A percentile compares a stretch with the other conserved stretches of the same genome.
Evolutionary conservation across 495 filamentous ascomycete species (phyloP).

Genomic region (Chaetomium fimeti): DNA sequence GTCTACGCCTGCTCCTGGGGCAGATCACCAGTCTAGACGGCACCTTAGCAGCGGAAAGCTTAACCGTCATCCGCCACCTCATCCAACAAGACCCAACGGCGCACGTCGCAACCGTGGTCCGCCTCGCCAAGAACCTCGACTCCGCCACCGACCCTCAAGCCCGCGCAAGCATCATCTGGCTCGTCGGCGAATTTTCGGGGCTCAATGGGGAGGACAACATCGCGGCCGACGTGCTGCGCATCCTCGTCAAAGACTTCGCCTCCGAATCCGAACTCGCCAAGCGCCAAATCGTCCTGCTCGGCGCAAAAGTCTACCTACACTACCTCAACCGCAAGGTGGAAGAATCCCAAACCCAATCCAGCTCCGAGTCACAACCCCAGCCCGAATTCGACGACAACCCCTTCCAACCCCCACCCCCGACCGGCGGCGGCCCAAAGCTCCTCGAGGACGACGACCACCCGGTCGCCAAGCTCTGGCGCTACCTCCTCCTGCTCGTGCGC

Average conservation of each 20-base stretch:
- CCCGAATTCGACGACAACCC: not conserved
- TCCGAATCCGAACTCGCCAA: slow-evolving; percentile 83
- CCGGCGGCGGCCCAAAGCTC: slow-evolving; percentile 20
- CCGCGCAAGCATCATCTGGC: slow-evolving; percentile 91
- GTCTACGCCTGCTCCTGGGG: slow-evolving; percentile 73
- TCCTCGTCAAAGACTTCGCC: slow-evolving; percentile 78
- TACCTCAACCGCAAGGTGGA: slow-evolving; percentile 64
- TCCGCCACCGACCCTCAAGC: slow-evolving; percentile 79
- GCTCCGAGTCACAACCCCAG: not conserved
- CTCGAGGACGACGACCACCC: slow-evolving; percentile 59
- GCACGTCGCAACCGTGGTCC: slow-evolving; percentile 75
- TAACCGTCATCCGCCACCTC: slow-evolving; percentile 91
- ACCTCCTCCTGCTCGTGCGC: slow-evolving; percentile 78
- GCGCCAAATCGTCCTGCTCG: slow-evolving; percentile 85
- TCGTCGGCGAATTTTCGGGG: slow-evolving; percentile 91
- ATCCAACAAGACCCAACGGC: slow-evolving; percentile 84
- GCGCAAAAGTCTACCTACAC: slow-evolving; percentile 92
- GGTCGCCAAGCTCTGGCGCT: slow-evolving; percentile 74
- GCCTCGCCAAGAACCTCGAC: slow-evolving; percentile 89
- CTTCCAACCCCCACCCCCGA: not conserved
- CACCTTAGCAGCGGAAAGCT: slow-evolving; percentile 80
- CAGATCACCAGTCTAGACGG: slow-evolving; percentile 84
- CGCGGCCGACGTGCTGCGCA: slow-evolving; percentile 87
- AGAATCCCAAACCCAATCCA: slow-evolving; percentile 28
- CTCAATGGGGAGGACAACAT: slow-evolving; percentile 77